Base-by-base conservation (phyloP, 208 protist species). In the Phytomonas francai region DNA sequence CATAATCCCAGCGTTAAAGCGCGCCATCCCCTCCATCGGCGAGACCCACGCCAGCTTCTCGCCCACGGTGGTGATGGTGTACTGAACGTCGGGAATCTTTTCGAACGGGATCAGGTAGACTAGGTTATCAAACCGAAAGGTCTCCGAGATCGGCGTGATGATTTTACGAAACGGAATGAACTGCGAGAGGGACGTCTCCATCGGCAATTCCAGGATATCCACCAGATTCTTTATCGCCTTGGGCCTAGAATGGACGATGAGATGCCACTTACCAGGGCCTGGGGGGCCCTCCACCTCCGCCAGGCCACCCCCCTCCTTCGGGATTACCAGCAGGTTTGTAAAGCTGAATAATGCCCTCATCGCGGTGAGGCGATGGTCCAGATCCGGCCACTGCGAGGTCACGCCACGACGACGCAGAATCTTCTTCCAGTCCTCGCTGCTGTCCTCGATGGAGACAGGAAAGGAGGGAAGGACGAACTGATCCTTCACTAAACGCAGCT, bases 1-100 rank as follows among this genome's bases (percentile, higher is more conserved):
- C 85, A 95, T 92, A 58, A 95, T 90, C 34, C 89, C 89, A 36
- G 89, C 84, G 72, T 95, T 93, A 64, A 91, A 93, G 42, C 89
- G 85, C n/a, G 89, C 89, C 39, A 95, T 82, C 51, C 87, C 89
- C 75, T 95, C 89, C 82, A 88, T 89, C 56, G 89, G 89, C n/a
- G 87, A 93, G 33, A 92, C 89, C 89, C 89, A 95, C 56, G 91
- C 83, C 32, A 95, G 77, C 68, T 82, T 64, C 68, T 95, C 89
- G 11, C 87, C 85, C 8, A 79, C 59, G 27, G 80, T 85, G 62
- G 79, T 81, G 72, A 95, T 76, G 0, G 89, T 93, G 73, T 84
- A 90, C 42, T 80, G 72, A 19, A 95, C 89, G 54, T 92, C 85
- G 3, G 85, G 85, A 14, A 95, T 68, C 57, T 93, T 93, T 28